These are phyloP conservation scores for Clarireedia paspali DNA, from an alignment of 2,329 filamentous ascomycete species.

Conservation along the genomic window DNA sequence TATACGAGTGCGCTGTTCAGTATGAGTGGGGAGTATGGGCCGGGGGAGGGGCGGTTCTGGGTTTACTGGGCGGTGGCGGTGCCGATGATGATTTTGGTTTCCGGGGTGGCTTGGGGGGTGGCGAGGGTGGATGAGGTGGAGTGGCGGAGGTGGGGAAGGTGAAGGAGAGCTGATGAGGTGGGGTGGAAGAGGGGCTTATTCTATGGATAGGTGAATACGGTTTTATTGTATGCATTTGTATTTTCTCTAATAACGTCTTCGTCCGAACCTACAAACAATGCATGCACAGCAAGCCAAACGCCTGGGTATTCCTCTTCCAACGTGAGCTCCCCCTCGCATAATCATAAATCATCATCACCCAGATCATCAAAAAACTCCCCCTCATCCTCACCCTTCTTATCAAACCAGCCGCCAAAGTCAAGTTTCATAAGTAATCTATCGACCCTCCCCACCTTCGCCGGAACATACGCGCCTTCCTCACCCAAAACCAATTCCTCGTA, in stretches of 20 bases:
- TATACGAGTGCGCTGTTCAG: conserved; percentile 1
- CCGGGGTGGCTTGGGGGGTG: neutral
- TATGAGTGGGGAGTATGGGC: conserved; percentile 2
- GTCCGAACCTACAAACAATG: too few species aligned
- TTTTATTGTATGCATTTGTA: neutral
- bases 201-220: neutral
- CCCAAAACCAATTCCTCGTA: conserved; percentile 27
- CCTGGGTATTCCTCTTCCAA: neutral
- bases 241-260: too few species aligned
- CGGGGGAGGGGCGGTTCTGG: neutral
- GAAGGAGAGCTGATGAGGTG: neutral
- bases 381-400: conserved; percentile 14
- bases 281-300: neutral
- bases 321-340: neutral
- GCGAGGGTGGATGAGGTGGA: neutral
- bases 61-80: neutral
- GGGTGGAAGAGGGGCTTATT: neutral
- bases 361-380: conserved; percentile 19
- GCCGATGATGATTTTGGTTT: neutral
- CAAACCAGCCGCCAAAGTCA: conserved; percentile 42
- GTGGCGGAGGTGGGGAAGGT: neutral
- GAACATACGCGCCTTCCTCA: conserved; percentile 52
- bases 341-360: conserved; percentile 13
- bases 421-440: conserved; percentile 88
- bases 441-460: conserved; percentile 68